Percentiles rank a stretch among this genome's conserved stretches.
These are phyloP conservation scores for Heritiera littoralis DNA, from an alignment of 345 rosid genomes.

Conservation along the genomic window DNA sequence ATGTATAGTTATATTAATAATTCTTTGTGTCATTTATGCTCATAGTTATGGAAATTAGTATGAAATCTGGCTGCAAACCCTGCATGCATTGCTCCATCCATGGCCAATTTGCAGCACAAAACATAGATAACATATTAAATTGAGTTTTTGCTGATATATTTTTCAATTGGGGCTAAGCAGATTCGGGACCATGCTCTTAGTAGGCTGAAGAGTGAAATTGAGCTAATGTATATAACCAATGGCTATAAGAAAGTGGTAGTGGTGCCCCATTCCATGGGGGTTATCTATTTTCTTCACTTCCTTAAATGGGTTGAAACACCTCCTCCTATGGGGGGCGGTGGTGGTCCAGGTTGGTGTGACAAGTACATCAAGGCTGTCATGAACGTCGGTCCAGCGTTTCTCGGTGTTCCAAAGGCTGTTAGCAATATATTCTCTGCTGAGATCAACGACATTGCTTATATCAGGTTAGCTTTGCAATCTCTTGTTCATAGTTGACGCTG, in stretches of 20 bases:
- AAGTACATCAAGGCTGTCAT: conserved; percentile 67
- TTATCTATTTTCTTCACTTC: conserved; percentile 74
- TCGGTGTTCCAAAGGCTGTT: conserved; percentile 67
- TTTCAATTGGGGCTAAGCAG: conserved; percentile 42
- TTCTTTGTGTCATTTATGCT: neutral
- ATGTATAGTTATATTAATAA: neutral
- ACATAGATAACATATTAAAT: conserved; percentile 6
- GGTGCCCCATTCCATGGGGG: conserved; percentile 87
- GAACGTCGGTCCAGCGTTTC: conserved; percentile 70
- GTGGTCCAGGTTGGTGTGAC: conserved; percentile 66
- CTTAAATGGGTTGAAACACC: conserved; percentile 82
- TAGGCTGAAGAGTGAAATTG: conserved; percentile 75
- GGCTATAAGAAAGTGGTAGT: conserved; percentile 71
- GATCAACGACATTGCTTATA: conserved; percentile 52
- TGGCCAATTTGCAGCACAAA: neutral
- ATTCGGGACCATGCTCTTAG: conserved; percentile 69
- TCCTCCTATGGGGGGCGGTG: conserved; percentile 60
- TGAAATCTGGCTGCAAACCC: neutral
- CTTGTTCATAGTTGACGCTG: neutral
- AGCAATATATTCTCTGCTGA: conserved; percentile 60
- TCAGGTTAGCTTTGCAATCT: conserved; percentile 44
- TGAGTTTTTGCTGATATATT: conserved; percentile 27
- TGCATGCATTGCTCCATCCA: neutral
- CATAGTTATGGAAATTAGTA: neutral
- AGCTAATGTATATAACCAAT: conserved; percentile 61